Percentiles rank a stretch among this genome's conserved stretches.
phyloP scores from a whole-genome alignment of 2,329 filamentous ascomycete species.

The Thermothelomyces thermophilus region DNA sequence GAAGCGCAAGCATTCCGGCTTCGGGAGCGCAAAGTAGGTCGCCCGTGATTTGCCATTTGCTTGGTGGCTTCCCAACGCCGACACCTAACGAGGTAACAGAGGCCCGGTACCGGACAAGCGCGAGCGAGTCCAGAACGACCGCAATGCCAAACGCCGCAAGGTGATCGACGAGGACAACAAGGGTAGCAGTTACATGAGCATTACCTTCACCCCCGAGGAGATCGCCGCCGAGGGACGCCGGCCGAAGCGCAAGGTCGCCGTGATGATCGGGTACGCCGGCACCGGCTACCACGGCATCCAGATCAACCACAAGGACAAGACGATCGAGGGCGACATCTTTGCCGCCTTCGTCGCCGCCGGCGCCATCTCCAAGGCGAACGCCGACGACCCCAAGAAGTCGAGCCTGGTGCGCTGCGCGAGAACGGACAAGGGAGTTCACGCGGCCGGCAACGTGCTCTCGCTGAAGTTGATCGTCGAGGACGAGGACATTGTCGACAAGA shows the following conservation, averaged over 20 bases:
- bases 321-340: slow-evolving; percentile 94
- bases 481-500: slow-evolving; percentile 76
- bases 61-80: slow-evolving; percentile 15
- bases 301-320: slow-evolving; percentile 74
- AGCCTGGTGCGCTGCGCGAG: slow-evolving; percentile 88
- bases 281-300: slow-evolving; percentile 98
- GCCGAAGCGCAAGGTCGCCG: slow-evolving; percentile 94
- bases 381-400: slow-evolving; percentile 93
- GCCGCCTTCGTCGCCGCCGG: slow-evolving; percentile 83
- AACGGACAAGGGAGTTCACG: slow-evolving; percentile 73
- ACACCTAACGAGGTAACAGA: slow-evolving; percentile 23
- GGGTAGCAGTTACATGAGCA: slow-evolving; percentile 46
- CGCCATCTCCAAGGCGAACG: slow-evolving; percentile 94
- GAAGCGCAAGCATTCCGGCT: slow-evolving; percentile 19
- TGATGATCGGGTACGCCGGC: slow-evolving; percentile 91
- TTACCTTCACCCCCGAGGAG: slow-evolving; percentile 64
- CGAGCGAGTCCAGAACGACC: slow-evolving; percentile 42
- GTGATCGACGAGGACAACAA: slow-evolving; percentile 38
- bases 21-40: slow-evolving; percentile 21
- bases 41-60: neutral
- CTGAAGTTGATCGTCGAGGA: slow-evolving; percentile 90
- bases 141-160: slow-evolving; percentile 49
- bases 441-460: slow-evolving; percentile 24
- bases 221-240: slow-evolving; percentile 79
- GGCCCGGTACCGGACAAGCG: slow-evolving; percentile 38